Evolutionary conservation across 2,329 filamentous ascomycete genomes (phyloP).

Genomic region (Xylariaceae sp.): DNA sequence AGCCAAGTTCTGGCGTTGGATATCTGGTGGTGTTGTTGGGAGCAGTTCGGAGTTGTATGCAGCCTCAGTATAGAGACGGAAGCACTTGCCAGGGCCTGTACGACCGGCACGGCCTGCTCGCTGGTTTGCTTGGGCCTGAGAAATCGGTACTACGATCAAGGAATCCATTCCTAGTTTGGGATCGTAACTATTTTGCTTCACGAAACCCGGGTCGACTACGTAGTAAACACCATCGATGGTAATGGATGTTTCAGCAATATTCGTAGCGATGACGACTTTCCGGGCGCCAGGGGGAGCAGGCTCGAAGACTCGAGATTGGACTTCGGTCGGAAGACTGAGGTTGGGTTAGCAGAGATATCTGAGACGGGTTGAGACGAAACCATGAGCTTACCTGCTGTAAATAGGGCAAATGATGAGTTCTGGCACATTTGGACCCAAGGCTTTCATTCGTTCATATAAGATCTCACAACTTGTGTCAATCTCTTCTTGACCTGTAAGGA

Average conservation of each 20-base stretch:
- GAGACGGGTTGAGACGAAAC: background rate
- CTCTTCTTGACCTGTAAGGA: slow-evolving; percentile 95
- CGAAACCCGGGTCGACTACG: slow-evolving; percentile 93
- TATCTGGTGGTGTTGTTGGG: slow-evolving; percentile 91
- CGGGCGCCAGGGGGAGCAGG: slow-evolving; percentile 78
- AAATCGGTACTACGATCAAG: slow-evolving; percentile 90
- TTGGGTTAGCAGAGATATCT: slow-evolving; percentile 1
- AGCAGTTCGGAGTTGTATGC: slow-evolving; percentile 97
- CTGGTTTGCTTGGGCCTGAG: slow-evolving; percentile 93
- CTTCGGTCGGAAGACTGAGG: slow-evolving; percentile 75
- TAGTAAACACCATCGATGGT: slow-evolving; percentile 98
- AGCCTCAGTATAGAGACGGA: slow-evolving; percentile 89
- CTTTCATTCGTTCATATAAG: slow-evolving; percentile 92
- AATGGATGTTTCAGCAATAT: slow-evolving; percentile 96
- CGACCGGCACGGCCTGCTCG: slow-evolving; percentile 86
- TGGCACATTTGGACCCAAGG: slow-evolving; percentile 81
- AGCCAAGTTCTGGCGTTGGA: slow-evolving; percentile 88
- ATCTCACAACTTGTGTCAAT: slow-evolving; percentile 95
- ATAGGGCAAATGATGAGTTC: slow-evolving; percentile 91
- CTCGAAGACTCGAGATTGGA: slow-evolving; percentile 92
- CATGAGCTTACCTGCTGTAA: slow-evolving; percentile 55
- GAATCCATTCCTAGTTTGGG: slow-evolving; percentile 98
- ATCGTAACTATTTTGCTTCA: slow-evolving; percentile 96
- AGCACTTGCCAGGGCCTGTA: slow-evolving; percentile 94
- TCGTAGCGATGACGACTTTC: slow-evolving; percentile 96